phyloP scores from a whole-genome alignment of 192 early-diverging fungal genomes.

The Paraglomus brasilianum region DNA sequence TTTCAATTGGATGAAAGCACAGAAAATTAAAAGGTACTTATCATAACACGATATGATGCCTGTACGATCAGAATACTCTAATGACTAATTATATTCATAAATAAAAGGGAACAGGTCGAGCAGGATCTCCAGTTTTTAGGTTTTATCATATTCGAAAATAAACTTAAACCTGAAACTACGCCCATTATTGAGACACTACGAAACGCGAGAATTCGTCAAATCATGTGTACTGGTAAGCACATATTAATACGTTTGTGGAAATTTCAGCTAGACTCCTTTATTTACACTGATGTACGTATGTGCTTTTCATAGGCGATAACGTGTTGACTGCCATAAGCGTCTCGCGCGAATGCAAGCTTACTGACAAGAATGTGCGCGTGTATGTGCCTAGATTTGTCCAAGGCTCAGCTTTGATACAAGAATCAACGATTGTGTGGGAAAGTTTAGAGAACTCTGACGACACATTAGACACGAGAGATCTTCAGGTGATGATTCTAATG shows the following conservation, averaged over 20 bases:
- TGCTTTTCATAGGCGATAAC: conserved; percentile 71
- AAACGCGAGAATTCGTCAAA: conserved; percentile 83
- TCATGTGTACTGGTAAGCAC: conserved; percentile 90
- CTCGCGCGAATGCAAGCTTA: conserved; percentile 86
- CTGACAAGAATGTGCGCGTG: conserved; percentile 69
- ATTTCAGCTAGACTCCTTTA: neutral
- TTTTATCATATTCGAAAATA: conserved; percentile 99
- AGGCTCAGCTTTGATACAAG: conserved; percentile 47
- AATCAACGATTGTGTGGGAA: conserved; percentile 73
- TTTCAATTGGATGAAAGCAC: conserved; percentile 71
- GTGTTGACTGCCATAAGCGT: conserved; percentile 95
- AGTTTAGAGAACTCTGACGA: conserved; percentile 49
- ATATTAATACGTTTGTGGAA: neutral
- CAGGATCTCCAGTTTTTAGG: conserved; percentile 84
- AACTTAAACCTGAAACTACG: conserved; percentile 85
- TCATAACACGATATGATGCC: neutral
- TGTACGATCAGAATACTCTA: neutral
- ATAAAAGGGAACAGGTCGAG: conserved; percentile 82
- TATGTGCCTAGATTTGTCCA: conserved; percentile 76
- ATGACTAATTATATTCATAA: neutral
- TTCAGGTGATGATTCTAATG: conserved; percentile 38
- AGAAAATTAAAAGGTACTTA: conserved; percentile 62
- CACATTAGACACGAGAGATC: conserved; percentile 43
- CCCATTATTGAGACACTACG: conserved; percentile 74
- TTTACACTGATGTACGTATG: neutral